Conservation (phyloP, 202 grass and related monocot species). For the Thinopyrum obtusiflorum region DNA sequence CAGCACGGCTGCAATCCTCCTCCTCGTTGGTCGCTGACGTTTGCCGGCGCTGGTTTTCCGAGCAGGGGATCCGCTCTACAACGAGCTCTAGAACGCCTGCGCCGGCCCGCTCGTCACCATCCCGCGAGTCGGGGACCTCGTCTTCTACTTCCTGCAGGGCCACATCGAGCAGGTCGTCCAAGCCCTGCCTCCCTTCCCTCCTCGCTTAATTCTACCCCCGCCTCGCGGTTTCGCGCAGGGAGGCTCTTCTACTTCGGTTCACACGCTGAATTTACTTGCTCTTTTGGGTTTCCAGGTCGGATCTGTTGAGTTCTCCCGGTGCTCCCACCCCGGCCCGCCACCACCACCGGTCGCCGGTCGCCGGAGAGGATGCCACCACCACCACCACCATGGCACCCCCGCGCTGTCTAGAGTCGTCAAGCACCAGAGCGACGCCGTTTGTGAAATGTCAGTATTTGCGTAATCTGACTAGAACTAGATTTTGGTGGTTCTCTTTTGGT, state of each 20-base stretch:
- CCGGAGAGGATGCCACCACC: no score
- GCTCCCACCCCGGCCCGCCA: no score
- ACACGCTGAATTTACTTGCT: no score
- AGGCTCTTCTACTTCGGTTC: no score
- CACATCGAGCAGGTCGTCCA: slow-evolving; percentile 73
- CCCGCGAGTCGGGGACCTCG: slow-evolving; percentile 60
- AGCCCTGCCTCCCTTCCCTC: neutral
- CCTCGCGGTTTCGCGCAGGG: no score
- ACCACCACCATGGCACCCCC: no score
- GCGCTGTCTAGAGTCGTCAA: no score
- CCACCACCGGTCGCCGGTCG: no score
- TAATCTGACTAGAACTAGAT: slow-evolving; percentile 18
- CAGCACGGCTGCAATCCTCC: neutral
- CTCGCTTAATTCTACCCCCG: no score
- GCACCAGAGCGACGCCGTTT: no score
- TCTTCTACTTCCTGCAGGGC: slow-evolving; percentile 94
- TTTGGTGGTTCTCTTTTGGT: slow-evolving; percentile 20
- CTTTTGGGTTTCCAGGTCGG: no score
- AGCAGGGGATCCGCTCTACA: slow-evolving; percentile 64
- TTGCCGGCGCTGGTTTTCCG: neutral
- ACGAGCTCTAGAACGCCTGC: slow-evolving; percentile 89
- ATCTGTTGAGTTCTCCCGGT: no score
- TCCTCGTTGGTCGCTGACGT: neutral
- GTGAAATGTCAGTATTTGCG: slow-evolving; percentile 19
- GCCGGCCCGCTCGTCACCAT: slow-evolving; percentile 88